A percentile compares a stretch with the other conserved stretches of the same genome.
phyloP scores from a whole-genome alignment of 257 asterid species.

The Primulina eburnea region DNA sequence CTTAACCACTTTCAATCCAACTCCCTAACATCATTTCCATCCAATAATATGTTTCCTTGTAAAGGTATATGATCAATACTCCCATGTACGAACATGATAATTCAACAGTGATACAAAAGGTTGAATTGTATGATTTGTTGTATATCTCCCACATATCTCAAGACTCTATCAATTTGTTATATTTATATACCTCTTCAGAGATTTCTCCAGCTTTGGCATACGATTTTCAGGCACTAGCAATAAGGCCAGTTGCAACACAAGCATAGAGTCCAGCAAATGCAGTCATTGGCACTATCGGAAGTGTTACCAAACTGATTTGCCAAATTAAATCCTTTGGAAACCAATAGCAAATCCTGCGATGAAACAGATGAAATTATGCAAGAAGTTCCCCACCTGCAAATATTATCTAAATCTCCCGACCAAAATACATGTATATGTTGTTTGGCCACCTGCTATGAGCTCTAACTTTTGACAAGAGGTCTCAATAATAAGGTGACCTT shows the following conservation, averaged over 20 bases:
- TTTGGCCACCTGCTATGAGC: no score
- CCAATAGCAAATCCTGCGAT: constrained; percentile 77
- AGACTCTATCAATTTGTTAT: no score
- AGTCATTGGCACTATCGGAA: constrained; percentile 84
- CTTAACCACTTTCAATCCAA: constrained; percentile 84
- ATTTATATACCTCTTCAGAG: constrained; percentile 73
- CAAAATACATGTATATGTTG: no score
- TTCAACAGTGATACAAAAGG: no score
- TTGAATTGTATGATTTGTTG: no score
- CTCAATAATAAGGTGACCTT: no score
- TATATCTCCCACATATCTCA: no score
- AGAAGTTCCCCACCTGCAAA: constrained; percentile 77
- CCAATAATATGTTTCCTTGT: constrained; percentile 63
- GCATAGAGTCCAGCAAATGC: constrained; percentile 94
- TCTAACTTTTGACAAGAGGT: no score
- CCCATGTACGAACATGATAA: no score
- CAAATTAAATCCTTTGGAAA: constrained; percentile 82
- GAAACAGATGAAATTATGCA: constrained; percentile 88
- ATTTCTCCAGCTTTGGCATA: constrained; percentile 92
- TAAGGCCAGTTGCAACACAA: constrained; percentile 76
- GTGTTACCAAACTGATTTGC: constrained; percentile 95
- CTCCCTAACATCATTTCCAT: constrained; percentile 62
- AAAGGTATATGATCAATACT: no score
- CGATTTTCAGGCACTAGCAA: constrained; percentile 80
- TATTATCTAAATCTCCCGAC: no score